These are phyloP conservation scores for Cadophora sp. DNA, from an alignment of 2,329 filamentous ascomycete species.

Conservation along the genomic window DNA sequence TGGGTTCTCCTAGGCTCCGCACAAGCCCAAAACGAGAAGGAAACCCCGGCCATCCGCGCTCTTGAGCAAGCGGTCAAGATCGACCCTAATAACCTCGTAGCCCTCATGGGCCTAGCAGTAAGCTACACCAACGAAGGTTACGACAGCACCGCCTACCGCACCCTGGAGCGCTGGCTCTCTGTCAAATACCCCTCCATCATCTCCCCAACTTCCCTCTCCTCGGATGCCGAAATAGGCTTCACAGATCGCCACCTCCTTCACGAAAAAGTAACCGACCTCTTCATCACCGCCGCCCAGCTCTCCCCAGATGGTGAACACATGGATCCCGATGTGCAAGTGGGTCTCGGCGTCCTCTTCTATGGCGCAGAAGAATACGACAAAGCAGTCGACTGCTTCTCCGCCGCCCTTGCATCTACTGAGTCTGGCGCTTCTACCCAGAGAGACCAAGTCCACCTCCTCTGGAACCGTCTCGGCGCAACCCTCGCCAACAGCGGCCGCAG, in stretches of 20 bases:
- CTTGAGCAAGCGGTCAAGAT: constrained; percentile 89
- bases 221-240: constrained; percentile 86
- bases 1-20: constrained; percentile 93
- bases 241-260: constrained; percentile 91
- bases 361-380: constrained; percentile 98
- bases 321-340: constrained; percentile 98
- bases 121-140: constrained; percentile 99
- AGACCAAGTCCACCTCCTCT: constrained; percentile 89
- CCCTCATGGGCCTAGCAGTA: constrained; percentile 93
- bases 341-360: constrained; percentile 95
- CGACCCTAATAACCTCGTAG: constrained; percentile 84
- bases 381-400: constrained; percentile 96
- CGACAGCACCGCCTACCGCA: constrained; percentile 95
- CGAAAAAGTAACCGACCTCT: constrained; percentile 86
- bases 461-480: constrained; percentile 96
- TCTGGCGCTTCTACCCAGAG: constrained; percentile 82
- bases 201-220: constrained; percentile 70
- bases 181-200: constrained; percentile 89
- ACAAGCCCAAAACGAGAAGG: constrained; percentile 98
- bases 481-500: constrained; percentile 92
- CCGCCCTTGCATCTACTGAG: constrained; percentile 86
- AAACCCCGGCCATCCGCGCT: constrained; percentile 92
- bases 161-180: constrained; percentile 95
- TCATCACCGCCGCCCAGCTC: constrained; percentile 90
- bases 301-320: constrained; percentile 93